Percentiles rank a stretch among this genome's conserved stretches.
Evolutionary conservation across 2,329 filamentous ascomycete genomes (phyloP).

Genomic region (Colletotrichum costaricense): DNA sequence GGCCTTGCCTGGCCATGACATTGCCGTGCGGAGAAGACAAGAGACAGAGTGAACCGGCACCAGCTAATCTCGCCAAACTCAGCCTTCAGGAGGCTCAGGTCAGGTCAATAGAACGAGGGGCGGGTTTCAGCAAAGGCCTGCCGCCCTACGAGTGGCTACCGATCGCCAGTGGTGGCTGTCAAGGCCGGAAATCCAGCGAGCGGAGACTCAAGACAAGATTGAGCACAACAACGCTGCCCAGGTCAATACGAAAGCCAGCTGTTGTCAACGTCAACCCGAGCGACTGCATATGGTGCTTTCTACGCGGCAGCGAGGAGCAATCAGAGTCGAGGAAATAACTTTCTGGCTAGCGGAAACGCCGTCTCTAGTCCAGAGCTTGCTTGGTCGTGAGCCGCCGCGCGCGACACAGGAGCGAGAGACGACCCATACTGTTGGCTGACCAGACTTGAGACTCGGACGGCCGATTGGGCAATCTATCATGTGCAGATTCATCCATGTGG

Average conservation of each 20-base stretch:
- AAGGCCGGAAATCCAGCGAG: slow-evolving; percentile 9
- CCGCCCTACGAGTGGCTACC: slow-evolving; percentile 32
- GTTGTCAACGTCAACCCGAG: not conserved
- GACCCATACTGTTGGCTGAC: not conserved
- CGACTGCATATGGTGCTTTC: not conserved
- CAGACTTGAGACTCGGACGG: slow-evolving; percentile 3
- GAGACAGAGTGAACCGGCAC: slow-evolving; percentile 8
- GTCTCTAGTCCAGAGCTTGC: not conserved
- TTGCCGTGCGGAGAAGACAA: slow-evolving; percentile 19
- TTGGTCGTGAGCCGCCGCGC: slow-evolving; percentile 5
- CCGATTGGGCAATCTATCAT: slow-evolving; percentile 28
- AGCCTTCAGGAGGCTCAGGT: slow-evolving; percentile 30
- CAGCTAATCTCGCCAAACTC: slow-evolving; percentile 18
- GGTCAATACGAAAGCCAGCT: slow-evolving; percentile 15
- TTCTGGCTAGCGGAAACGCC: slow-evolving; percentile 1
- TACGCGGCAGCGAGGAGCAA: slow-evolving; percentile 24
- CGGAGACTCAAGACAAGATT: slow-evolving; percentile 15
- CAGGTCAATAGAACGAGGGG: slow-evolving; percentile 5
- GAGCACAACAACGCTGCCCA: not conserved
- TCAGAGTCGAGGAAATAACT: slow-evolving; percentile 8
- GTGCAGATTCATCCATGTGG: slow-evolving; percentile 34
- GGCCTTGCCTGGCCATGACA: not conserved
- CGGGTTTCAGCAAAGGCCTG: slow-evolving; percentile 28
- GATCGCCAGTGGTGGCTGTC: slow-evolving; percentile 26
- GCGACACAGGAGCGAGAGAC: not conserved